These are phyloP conservation scores for Mitragyna speciosa DNA, from an alignment of 257 asterid species.

Conservation along the genomic window DNA sequence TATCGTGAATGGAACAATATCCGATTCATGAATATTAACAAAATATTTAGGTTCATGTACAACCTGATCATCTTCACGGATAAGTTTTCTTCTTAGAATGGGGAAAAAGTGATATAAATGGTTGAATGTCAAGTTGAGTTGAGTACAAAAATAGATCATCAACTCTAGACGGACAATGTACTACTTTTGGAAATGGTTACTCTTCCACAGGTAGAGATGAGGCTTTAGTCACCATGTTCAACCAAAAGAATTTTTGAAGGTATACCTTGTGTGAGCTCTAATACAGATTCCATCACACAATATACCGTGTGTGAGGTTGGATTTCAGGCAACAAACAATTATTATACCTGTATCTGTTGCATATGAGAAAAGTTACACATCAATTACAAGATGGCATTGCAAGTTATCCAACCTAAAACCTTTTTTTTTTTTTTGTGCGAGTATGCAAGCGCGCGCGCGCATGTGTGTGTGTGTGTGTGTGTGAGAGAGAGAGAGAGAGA, in stretches of 20 bases:
- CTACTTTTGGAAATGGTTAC: neutral
- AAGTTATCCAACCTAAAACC: neutral
- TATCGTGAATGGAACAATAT: neutral
- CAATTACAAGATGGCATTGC: neutral
- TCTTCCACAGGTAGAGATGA: too few species aligned
- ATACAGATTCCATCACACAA: neutral
- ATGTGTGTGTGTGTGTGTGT: too few species aligned
- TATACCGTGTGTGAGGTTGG: neutral
- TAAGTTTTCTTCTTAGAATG: neutral
- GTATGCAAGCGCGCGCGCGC: too few species aligned
- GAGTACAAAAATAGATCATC: neutral
- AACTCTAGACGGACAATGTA: neutral
- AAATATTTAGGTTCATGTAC: conserved; percentile 1
- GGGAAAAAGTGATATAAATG: neutral
- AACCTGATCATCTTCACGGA: conserved; percentile 3
- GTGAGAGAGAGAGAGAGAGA: too few species aligned
- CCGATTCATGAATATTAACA: neutral
- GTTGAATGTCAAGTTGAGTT: conserved; percentile 5
- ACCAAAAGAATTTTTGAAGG: neutral
- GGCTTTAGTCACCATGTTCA: neutral
- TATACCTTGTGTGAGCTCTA: conserved; percentile 1
- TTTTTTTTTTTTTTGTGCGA: too few species aligned
- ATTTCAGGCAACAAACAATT: neutral
- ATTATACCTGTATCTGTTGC: conserved; percentile 8
- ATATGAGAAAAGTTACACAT: neutral